A percentile compares a stretch with the other conserved stretches of the same genome.
phyloP scores from a whole-genome alignment of 176 grass and related monocot species.

The Typha latifolia region DNA sequence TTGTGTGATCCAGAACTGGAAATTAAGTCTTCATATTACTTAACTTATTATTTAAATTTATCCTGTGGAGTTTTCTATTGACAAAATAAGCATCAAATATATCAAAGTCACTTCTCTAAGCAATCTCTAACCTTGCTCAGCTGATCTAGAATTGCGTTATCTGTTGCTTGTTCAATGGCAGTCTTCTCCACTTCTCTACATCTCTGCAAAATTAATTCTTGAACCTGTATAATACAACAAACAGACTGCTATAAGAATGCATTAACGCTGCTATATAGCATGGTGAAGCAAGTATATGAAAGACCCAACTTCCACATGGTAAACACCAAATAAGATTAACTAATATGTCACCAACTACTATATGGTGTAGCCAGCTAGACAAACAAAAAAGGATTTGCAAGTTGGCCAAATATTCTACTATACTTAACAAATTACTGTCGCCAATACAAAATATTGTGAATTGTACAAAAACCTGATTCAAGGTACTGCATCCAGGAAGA shows the following conservation, averaged over 20 bases:
- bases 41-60: too few relatives aligned
- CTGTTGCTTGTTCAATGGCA: conserved; percentile 97
- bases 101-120: conserved; percentile 22
- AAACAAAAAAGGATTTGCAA: too few relatives aligned
- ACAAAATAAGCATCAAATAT: background rate
- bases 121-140: conserved; percentile 46
- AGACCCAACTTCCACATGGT: too few relatives aligned
- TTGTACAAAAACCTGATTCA: conserved; percentile 54
- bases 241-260: background rate
- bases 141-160: conserved; percentile 93
- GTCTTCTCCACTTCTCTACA: conserved; percentile 82
- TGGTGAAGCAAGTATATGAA: too few relatives aligned
- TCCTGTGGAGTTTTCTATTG: too few relatives aligned
- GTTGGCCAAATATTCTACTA: too few relatives aligned
- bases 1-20: too few relatives aligned
- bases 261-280: too few relatives aligned
- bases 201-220: conserved; percentile 75
- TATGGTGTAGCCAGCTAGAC: too few relatives aligned
- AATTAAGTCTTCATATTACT: too few relatives aligned
- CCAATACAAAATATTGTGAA: background rate
- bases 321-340: too few relatives aligned
- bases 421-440: background rate
- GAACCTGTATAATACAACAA: conserved; percentile 38
- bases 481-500: conserved; percentile 75
- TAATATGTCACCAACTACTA: too few relatives aligned